Evolutionary conservation across 2,329 filamentous ascomycete genomes (phyloP).

Genomic region (Cladophialophora exuberans): DNA sequence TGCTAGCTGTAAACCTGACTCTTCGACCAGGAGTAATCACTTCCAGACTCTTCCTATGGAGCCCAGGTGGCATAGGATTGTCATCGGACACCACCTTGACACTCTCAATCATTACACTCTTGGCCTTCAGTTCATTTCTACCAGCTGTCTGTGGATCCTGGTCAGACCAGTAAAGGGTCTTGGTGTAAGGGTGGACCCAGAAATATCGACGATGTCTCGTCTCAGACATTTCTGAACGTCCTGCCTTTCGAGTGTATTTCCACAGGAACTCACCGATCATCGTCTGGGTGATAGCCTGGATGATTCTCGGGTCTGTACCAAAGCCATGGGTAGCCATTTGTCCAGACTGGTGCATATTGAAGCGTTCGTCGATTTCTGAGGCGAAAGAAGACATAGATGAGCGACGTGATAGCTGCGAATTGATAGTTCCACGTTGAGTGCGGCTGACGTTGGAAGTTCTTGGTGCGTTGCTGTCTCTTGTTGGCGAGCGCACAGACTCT

Average conservation of each 20-base stretch:
- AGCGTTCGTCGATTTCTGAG: constrained; percentile 88
- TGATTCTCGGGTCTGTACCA: constrained; percentile 93
- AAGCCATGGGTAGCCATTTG: constrained; percentile 63
- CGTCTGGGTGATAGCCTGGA: constrained; percentile 97
- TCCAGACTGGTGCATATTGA: constrained; percentile 70
- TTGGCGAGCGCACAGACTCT: constrained; percentile 50
- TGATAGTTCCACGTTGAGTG: constrained; percentile 37
- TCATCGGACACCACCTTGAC: constrained; percentile 91
- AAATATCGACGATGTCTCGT: constrained; percentile 95
- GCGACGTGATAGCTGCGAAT: constrained; percentile 60
- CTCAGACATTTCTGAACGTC: constrained; percentile 83
- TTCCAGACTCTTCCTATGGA: constrained; percentile 91
- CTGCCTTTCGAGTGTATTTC: constrained; percentile 97
- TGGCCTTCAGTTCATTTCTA: constrained; percentile 74
- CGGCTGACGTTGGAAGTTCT: constrained; percentile 39
- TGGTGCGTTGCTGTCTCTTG: constrained; percentile 64
- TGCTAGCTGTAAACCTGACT: constrained; percentile 93
- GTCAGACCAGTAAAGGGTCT: constrained; percentile 96
- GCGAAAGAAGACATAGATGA: constrained; percentile 95
- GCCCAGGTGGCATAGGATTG: constrained; percentile 90
- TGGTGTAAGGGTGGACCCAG: constrained; percentile 98
- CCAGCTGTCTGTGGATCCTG: constrained; percentile 79
- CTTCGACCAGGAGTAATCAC: constrained; percentile 85
- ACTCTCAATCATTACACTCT: constrained; percentile 92
- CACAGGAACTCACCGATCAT: constrained; percentile 99